Percentiles rank a stretch among this genome's conserved stretches.
These are phyloP conservation scores for Lodderomyces margitis DNA, from an alignment of 1,139 yeast species.

Conservation along the genomic window DNA sequence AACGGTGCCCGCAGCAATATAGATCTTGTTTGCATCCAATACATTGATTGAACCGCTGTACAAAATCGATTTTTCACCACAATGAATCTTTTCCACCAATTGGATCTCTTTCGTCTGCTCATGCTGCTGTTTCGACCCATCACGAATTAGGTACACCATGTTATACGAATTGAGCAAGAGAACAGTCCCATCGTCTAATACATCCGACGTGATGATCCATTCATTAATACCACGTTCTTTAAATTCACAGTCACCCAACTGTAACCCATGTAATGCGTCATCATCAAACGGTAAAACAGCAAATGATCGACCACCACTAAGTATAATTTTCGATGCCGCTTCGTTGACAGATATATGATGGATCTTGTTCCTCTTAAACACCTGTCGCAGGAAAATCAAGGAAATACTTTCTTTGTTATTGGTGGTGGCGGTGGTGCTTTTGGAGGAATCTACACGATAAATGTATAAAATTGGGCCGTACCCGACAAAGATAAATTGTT, in stretches of 20 bases:
- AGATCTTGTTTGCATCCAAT: constrained; percentile 29
- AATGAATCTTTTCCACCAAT: constrained; percentile 45
- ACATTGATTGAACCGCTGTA: constrained; percentile 79
- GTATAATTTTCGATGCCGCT: constrained; percentile 34
- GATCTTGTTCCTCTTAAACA: constrained; percentile 71
- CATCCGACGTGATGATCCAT: constrained; percentile 71
- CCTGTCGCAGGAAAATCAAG: constrained; percentile 38
- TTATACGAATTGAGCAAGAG: constrained; percentile 81
- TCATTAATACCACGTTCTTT: constrained; percentile 60
- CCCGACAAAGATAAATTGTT: constrained; percentile 55
- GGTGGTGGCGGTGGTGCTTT: constrained; percentile 10
- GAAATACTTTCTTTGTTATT: constrained; percentile 30
- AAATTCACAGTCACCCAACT: constrained; percentile 18
- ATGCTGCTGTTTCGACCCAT: too few relatives aligned
- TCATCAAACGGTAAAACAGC: constrained; percentile 29
- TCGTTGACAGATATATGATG: constrained; percentile 55
- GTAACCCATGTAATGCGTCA: background rate
- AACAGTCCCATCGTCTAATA: constrained; percentile 35
- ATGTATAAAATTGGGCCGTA: constrained; percentile 68
- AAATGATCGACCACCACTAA: constrained; percentile 77
- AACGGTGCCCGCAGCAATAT: constrained; percentile 87
- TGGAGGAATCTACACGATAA: constrained; percentile 33
- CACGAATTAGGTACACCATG: constrained; percentile 48
- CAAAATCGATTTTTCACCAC: constrained; percentile 76
- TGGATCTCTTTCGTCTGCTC: too few relatives aligned